phyloP scores from a whole-genome alignment of 257 asterid genomes.

The Lantana camara region DNA sequence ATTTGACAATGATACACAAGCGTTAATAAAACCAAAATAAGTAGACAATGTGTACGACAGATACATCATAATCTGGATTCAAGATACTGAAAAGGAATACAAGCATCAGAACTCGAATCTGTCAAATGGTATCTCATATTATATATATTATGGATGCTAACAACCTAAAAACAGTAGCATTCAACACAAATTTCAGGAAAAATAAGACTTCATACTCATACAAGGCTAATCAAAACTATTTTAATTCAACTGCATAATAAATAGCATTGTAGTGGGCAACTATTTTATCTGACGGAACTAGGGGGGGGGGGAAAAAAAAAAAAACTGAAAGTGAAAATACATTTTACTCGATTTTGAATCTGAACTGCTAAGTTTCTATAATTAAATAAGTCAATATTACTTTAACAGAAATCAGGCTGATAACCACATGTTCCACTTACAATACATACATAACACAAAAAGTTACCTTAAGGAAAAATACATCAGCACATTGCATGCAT shows the following conservation, averaged over 20 bases:
- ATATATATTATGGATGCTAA: not conserved
- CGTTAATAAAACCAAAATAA: not conserved
- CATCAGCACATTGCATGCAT: conserved; percentile 95
- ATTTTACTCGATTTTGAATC: not conserved
- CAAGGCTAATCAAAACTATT: not conserved
- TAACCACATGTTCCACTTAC: not conserved
- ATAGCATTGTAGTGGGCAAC: not conserved
- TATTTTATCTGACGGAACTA: not conserved
- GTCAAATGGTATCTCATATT: not conserved
- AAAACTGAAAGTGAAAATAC: not conserved
- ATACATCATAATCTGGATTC: no score
- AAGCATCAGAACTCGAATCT: not conserved
- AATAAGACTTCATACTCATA: conserved; percentile 9
- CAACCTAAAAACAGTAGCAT: not conserved
- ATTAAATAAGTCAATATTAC: not conserved
- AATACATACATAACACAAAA: not conserved
- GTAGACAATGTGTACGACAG: not conserved
- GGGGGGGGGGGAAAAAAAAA: not conserved
- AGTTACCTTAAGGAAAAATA: conserved; percentile 81
- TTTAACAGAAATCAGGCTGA: not conserved
- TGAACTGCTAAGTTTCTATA: not conserved
- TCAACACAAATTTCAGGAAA: not conserved
- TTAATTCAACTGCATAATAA: not conserved
- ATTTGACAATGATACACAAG: not conserved
- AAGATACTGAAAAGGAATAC: not conserved